Conservation (phyloP, 768 basidiomycete genomes). For the Candolleomyces efflorescens region DNA sequence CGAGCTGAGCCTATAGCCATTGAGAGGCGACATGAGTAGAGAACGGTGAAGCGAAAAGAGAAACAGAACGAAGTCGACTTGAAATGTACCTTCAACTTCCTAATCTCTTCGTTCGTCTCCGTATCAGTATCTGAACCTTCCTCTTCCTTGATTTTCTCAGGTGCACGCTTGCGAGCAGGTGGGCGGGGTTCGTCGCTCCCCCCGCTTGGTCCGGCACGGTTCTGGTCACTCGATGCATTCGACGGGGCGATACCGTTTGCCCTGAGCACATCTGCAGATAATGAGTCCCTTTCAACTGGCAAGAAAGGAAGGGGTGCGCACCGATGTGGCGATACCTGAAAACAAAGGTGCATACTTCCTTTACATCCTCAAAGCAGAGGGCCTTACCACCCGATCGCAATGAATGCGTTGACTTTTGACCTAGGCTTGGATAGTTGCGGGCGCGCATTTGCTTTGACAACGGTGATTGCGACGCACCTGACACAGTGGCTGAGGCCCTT, state of each 20-base stretch:
- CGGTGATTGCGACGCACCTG: not conserved
- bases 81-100: not conserved
- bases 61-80: too few species aligned
- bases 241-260: conserved; percentile 1
- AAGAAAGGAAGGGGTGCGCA: not conserved
- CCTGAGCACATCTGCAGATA: not conserved
- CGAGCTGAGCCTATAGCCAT: not conserved
- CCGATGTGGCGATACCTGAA: not conserved
- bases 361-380: not conserved
- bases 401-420: not conserved
- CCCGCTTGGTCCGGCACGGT: too few species aligned
- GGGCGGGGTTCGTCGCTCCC: too few species aligned
- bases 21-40: too few species aligned
- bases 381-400: too few species aligned
- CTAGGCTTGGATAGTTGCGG: not conserved
- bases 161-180: not conserved
- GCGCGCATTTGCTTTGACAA: not conserved
- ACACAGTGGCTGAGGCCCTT: not conserved
- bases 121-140: not conserved
- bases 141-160: not conserved
- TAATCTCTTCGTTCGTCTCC: not conserved
- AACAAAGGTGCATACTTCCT: not conserved
- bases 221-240: too few species aligned
- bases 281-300: too few species aligned
- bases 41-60: too few species aligned